Conservation (phyloP, 2,329 filamentous ascomycete species). For the Exophiala sp. region DNA sequence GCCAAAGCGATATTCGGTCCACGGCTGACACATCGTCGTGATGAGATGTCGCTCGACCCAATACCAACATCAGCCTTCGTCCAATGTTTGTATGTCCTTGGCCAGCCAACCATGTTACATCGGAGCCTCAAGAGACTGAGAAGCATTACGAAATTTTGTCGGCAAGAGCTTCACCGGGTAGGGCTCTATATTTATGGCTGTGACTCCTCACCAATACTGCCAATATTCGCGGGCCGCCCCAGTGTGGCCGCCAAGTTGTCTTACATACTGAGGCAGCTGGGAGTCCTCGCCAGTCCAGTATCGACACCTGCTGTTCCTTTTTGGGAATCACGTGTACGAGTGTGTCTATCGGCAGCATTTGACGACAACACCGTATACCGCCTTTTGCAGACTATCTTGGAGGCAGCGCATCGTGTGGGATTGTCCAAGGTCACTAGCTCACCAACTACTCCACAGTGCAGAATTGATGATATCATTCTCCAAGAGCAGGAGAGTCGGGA, state of each 20-base stretch:
- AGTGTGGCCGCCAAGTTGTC: constrained; percentile 14
- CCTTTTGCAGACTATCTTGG: constrained; percentile 1
- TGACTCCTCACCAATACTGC: constrained; percentile 6
- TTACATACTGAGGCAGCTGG: constrained; percentile 5
- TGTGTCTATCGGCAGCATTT: constrained; percentile 12
- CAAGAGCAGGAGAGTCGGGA: not conserved
- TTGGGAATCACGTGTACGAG: constrained; percentile 13
- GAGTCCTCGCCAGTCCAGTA: constrained; percentile 7
- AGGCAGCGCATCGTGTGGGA: constrained; percentile 5
- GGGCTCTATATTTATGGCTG: constrained; percentile 9
- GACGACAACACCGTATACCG: constrained; percentile 3
- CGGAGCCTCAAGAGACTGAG: constrained; percentile 1
- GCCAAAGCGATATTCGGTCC: constrained; percentile 4
- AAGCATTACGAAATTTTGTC: not conserved
- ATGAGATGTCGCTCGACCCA: constrained; percentile 12
- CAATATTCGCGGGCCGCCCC: constrained; percentile 7
- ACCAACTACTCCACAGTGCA: not conserved
- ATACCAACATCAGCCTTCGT: constrained; percentile 3
- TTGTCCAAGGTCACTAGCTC: not conserved
- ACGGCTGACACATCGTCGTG: not conserved
- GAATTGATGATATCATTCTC: not conserved
- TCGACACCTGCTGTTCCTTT: constrained; percentile 10
- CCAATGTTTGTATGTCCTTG: constrained; percentile 9
- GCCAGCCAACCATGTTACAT: constrained; percentile 2
- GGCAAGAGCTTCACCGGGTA: constrained; percentile 2